Percentiles rank a stretch among this genome's conserved stretches.
These are phyloP conservation scores for Phytophthora pseudosyringae DNA, from an alignment of 352 stramenopile genomes.

Conservation along the genomic window DNA sequence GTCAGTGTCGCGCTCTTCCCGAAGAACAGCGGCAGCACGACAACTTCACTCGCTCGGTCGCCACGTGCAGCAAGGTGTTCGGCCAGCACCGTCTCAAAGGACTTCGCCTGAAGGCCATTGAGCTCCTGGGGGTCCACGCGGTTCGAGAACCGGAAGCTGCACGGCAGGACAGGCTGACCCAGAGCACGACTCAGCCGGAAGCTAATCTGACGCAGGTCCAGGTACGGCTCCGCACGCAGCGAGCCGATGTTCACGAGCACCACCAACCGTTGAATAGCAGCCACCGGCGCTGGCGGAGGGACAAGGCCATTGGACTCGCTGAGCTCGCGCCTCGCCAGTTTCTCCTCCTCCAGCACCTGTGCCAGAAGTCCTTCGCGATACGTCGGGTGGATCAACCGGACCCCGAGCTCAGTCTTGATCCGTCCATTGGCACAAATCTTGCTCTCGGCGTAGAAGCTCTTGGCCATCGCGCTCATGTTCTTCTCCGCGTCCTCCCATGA, in stretches of 20 bases:
- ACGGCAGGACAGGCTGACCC: conserved; percentile 60
- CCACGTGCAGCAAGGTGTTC: conserved; percentile 46
- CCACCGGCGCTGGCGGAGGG: background rate
- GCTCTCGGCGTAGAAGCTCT: conserved; percentile 88
- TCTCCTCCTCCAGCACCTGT: conserved; percentile 81
- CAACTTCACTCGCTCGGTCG: conserved; percentile 34
- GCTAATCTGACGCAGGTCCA: conserved; percentile 77
- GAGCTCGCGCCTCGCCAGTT: background rate
- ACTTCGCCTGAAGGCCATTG: conserved; percentile 69
- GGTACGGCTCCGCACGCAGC: conserved; percentile 65
- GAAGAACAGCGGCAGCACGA: conserved; percentile 85
- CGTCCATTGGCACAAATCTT: conserved; percentile 80
- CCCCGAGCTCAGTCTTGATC: conserved; percentile 80
- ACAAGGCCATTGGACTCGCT: conserved; percentile 9
- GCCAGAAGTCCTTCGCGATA: conserved; percentile 85
- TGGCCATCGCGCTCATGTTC: conserved; percentile 88
- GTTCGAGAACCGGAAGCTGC: conserved; percentile 83
- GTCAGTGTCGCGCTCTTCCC: conserved; percentile 78
- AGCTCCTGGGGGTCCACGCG: conserved; percentile 63
- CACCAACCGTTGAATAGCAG: conserved; percentile 38
- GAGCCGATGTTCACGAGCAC: conserved; percentile 83
- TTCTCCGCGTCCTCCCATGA: conserved; percentile 77
- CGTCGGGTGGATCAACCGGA: conserved; percentile 73
- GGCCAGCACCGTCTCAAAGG: conserved; percentile 65
- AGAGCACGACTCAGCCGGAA: conserved; percentile 72